Evolutionary conservation across 768 basidiomycete species (phyloP), one percentile per base, ranked within the genome.

Genomic region (Mycena galericulata): DNA sequence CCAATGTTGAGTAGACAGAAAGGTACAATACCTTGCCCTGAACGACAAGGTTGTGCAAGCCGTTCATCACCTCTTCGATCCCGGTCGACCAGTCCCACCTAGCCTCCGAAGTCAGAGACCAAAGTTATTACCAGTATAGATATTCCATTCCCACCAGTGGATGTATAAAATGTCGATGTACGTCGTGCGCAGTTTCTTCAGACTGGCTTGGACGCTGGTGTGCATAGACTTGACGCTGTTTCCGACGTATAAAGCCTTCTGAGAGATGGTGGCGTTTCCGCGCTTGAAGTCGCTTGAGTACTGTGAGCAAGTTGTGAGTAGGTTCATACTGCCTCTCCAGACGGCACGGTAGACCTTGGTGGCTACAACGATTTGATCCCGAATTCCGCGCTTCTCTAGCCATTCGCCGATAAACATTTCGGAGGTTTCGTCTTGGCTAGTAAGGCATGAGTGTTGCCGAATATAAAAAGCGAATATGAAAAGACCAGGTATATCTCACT

Each of bases 81-180:
- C 79, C 80, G 14, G 83, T 84, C 8, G 80, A 75, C 67, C 78
- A 83, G 60, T 86, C 85, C 86, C 34, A 36, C n/a, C n/a, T n/a
- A n/a, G n/a, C n/a, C n/a, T n/a, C n/a, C n/a, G n/a, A n/a, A n/a
- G n/a, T n/a, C n/a, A n/a, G n/a, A n/a, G n/a, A n/a, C n/a, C n/a
- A n/a, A n/a, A n/a, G n/a, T n/a, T n/a, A n/a, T n/a, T n/a, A n/a
- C n/a, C n/a, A n/a, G n/a, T n/a, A n/a, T n/a, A n/a, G n/a, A n/a
- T n/a, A n/a, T n/a, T n/a, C n/a, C n/a, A n/a, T n/a, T n/a, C n/a
- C n/a, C 83, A 83, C 78, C 80, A 85, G 71, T 89, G 88, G 5
- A 88, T 72, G 64, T 89, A 88, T 26, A 89, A 73, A 49, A 89
- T 81, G 67, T 89, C 88, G 69, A 89, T 82, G 71, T 86, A 91